Evolutionary conservation across 2,329 filamentous ascomycete genomes (phyloP), one percentile per base, ranked within the genome.

Genomic region (Colletotrichum paranaense): DNA sequence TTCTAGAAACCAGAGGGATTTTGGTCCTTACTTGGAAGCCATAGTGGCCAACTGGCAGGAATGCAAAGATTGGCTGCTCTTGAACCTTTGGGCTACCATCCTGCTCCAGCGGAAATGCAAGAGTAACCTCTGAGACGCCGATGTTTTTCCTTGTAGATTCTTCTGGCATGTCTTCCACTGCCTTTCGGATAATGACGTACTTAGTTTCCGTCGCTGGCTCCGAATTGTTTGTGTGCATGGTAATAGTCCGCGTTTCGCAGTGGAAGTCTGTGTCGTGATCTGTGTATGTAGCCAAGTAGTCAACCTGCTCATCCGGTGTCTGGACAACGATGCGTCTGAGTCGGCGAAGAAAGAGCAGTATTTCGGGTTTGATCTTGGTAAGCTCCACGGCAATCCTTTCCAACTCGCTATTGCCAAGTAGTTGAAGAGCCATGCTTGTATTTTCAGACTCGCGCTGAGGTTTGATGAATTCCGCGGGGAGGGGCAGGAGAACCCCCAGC

Each of bases 401-500:
- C 30, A 30, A 30, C 30, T 30, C 9, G 30, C 30, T 30, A 30
- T 30, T 30, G 30, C 30, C 30, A 30, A 30, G 30, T 8, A 30
- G 30, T 30, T 30, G 30, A 30, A 30, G 30, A 30, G 30, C 30
- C 30, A 30, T 30, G 30, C 30, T 30, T 9, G 30, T 30, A 30
- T 30, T 30, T 30, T 30, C 30, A 30, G 30, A 30, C 30, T 30
- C 30, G 30, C 30, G 30, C 30, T 30, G 30, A 8, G 30, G 30
- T 30, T 30, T n/a, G 5, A 63, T 58, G n/a, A 63, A 38, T 26
- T 9, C 30, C 7, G 30, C n/a, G 26, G 49, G 53, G 9, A 64
- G 74, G 72, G 82, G 83, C 9, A 74, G 73, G 16, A 84, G 79
- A 79, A 81, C 84, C 11, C 82, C 82, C 19, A 84, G 76, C 46